Evolutionary conservation across 176 grass and related monocot genomes (phyloP).

Genomic region (Typha latifolia): DNA sequence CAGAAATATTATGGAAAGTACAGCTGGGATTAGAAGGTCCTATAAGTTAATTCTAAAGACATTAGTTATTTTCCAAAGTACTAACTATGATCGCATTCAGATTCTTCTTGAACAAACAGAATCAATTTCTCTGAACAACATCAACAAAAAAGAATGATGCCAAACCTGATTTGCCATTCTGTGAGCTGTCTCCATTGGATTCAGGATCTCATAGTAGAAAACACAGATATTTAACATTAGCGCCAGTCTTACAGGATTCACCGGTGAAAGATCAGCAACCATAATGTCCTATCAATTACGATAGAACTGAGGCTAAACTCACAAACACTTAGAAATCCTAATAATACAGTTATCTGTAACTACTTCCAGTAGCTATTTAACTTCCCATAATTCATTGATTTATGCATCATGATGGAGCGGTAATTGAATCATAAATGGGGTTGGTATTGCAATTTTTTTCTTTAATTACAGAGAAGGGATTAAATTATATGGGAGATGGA

Average conservation of each 20-base stretch:
- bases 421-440: too few relatives aligned
- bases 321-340: too few relatives aligned
- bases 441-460: neutral
- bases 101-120: neutral
- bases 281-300: neutral
- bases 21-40: too few relatives aligned
- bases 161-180: constrained; percentile 9
- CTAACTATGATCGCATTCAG: too few relatives aligned
- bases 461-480: neutral
- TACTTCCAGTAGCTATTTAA: too few relatives aligned
- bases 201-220: constrained; percentile 22
- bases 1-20: too few relatives aligned
- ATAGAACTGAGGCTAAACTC: neutral
- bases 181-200: neutral
- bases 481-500: neutral
- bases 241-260: constrained; percentile 7
- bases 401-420: too few relatives aligned
- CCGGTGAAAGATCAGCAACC: neutral
- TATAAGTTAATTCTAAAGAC: too few relatives aligned
- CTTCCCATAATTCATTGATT: too few relatives aligned
- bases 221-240: constrained; percentile 10
- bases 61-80: too few relatives aligned
- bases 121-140: neutral
- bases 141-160: neutral
- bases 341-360: too few relatives aligned